Conservation (phyloP, 164 flowering plant genomes). For the Magnolia changhungtana region DNA sequence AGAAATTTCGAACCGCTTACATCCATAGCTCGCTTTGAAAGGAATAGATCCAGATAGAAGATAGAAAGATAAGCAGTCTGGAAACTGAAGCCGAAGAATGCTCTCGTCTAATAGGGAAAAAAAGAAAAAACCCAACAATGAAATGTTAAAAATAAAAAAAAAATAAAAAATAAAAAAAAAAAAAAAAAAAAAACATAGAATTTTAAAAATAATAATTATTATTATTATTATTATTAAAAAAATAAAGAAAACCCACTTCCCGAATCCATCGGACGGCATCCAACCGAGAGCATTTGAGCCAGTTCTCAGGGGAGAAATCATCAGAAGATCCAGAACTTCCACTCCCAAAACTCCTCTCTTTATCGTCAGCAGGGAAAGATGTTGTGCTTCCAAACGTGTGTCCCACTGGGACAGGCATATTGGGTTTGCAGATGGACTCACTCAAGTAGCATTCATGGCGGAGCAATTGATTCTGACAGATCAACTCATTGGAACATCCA, state of each 20-base stretch:
- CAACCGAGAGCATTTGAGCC: conserved; percentile 52
- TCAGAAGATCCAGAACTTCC: neutral
- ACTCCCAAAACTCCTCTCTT: conserved; percentile 28
- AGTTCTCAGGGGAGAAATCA: conserved; percentile 13
- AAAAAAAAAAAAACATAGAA: neutral
- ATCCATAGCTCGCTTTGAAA: conserved; percentile 43
- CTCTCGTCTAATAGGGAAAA: conserved; percentile 37
- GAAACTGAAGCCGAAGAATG: conserved; percentile 41
- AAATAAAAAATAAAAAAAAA: neutral
- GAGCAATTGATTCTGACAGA: too few relatives aligned
- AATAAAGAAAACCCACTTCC: conserved; percentile 35
- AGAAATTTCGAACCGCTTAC: conserved; percentile 30
- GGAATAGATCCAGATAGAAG: conserved; percentile 57
- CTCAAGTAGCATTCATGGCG: too few relatives aligned
- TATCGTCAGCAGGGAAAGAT: neutral
- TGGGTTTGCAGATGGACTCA: too few relatives aligned
- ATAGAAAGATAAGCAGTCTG: conserved; percentile 61
- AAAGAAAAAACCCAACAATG: neutral
- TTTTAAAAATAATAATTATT: neutral
- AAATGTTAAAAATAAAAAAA: too few relatives aligned
- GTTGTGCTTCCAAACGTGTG: too few relatives aligned
- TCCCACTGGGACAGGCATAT: too few relatives aligned
- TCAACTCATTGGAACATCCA: too few relatives aligned
- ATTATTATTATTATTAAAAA: too few relatives aligned
- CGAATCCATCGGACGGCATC: conserved; percentile 65